Percentiles rank a stretch among this genome's conserved stretches.
Evolutionary conservation across 2,329 filamentous ascomycete genomes (phyloP).

Genomic region (Pezicula rhizophila): DNA sequence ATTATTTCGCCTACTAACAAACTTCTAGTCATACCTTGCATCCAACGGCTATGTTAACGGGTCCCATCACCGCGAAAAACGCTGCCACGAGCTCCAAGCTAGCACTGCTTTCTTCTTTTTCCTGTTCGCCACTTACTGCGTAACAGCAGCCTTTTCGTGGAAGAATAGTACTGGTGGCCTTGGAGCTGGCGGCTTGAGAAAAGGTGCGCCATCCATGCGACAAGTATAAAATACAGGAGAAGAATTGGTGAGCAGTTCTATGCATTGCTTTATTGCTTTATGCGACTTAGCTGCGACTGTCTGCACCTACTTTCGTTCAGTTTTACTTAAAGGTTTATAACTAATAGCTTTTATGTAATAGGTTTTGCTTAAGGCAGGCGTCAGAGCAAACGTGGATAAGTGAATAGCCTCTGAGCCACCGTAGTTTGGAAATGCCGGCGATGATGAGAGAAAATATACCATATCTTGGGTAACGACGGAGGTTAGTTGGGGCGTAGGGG

Average conservation of each 20-base stretch:
- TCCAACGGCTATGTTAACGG: constrained; percentile 53
- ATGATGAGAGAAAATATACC: constrained; percentile 4
- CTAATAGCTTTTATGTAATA: not conserved
- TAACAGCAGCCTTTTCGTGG: constrained; percentile 10
- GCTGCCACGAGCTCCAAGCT: constrained; percentile 72
- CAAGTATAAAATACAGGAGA: constrained; percentile 38
- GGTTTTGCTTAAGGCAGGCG: constrained; percentile 15
- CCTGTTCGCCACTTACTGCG: constrained; percentile 58
- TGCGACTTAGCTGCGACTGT: constrained; percentile 10
- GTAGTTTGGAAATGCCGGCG: constrained; percentile 5
- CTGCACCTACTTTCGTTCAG: constrained; percentile 2
- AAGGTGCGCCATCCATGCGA: constrained; percentile 44
- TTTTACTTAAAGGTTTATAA: not conserved
- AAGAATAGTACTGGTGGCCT: constrained; percentile 5
- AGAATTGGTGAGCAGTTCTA: constrained; percentile 16
- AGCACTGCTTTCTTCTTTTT: constrained; percentile 75
- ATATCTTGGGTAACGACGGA: constrained; percentile 3
- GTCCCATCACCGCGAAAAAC: constrained; percentile 50
- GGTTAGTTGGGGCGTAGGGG: constrained; percentile 3
- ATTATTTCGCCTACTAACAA: not conserved
- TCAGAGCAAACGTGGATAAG: constrained; percentile 5
- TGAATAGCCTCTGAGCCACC: constrained; percentile 13
- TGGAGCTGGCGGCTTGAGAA: constrained; percentile 31
- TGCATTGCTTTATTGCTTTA: constrained; percentile 1
- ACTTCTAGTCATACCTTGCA: constrained; percentile 32